Evolutionary conservation across 306 rosid genomes (phyloP).

Genomic region (Lagenaria siceraria): DNA sequence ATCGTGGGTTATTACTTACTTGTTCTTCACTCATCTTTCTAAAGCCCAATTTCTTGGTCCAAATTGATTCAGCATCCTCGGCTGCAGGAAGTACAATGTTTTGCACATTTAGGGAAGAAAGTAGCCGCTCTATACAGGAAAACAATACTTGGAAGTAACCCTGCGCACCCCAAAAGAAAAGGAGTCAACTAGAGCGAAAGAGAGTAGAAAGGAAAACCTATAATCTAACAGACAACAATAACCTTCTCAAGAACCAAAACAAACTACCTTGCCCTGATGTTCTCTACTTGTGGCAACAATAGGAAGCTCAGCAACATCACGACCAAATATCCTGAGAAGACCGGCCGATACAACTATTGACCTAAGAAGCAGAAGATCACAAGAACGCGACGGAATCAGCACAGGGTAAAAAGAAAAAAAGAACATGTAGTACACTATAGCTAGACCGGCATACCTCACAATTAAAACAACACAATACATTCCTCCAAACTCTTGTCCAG

Average conservation of each 20-base stretch:
- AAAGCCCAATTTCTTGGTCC: conserved; percentile 93
- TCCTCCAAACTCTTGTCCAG: conserved; percentile 98
- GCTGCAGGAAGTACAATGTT: conserved; percentile 98
- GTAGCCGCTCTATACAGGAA: conserved; percentile 78
- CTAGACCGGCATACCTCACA: conserved; percentile 53
- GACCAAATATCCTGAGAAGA: conserved; percentile 85
- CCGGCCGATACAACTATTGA: conserved; percentile 94
- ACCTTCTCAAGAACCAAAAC: background rate
- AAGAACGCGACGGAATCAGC: background rate
- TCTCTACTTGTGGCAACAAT: conserved; percentile 90
- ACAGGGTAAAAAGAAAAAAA: no score
- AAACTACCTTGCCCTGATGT: conserved; percentile 86
- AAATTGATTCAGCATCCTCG: conserved; percentile 91
- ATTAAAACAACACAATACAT: conserved; percentile 94
- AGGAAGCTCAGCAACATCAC: conserved; percentile 95
- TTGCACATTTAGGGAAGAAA: conserved; percentile 69
- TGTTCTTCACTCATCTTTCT: conserved; percentile 79
- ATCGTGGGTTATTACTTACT: conserved; percentile 27
- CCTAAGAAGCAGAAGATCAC: conserved; percentile 22
- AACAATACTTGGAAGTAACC: conserved; percentile 89
- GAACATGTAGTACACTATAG: background rate
- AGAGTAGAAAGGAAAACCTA: conserved; percentile 6
- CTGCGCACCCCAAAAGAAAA: conserved; percentile 13
- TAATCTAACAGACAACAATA: background rate
- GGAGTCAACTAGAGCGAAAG: background rate